phyloP scores from a whole-genome alignment of 177 flowering plant genomes.

The Telopea speciosissima region DNA sequence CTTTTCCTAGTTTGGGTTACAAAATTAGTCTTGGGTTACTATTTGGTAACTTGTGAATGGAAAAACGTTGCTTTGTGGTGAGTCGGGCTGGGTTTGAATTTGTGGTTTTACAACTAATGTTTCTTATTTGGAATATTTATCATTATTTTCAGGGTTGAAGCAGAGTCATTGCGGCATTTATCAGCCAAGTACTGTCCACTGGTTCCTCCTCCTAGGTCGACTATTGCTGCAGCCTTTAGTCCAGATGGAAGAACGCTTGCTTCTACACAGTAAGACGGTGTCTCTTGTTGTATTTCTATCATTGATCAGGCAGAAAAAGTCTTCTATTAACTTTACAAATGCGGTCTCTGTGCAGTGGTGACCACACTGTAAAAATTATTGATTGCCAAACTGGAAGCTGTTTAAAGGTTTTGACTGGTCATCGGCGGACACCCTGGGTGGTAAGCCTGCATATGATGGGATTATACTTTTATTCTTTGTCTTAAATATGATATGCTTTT shows the following conservation, averaged over 20 bases:
- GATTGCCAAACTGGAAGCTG: slow-evolving; percentile 85
- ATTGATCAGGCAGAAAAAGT: neutral
- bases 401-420: slow-evolving; percentile 91
- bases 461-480: neutral
- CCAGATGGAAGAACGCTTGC: slow-evolving; percentile 93
- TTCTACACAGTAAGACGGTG: slow-evolving; percentile 76
- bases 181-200: slow-evolving; percentile 86
- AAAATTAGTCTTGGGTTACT: neutral
- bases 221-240: slow-evolving; percentile 98
- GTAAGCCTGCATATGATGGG: slow-evolving; percentile 35
- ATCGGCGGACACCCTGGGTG: slow-evolving; percentile 99
- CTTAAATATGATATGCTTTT: neutral
- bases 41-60: neutral
- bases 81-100: neutral
- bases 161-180: slow-evolving; percentile 72
- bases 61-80: neutral
- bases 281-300: neutral
- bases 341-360: slow-evolving; percentile 58
- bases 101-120: neutral
- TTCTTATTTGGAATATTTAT: neutral
- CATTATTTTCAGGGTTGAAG: slow-evolving; percentile 72
- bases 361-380: slow-evolving; percentile 95
- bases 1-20: neutral
- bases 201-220: slow-evolving; percentile 93
- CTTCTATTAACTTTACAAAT: neutral